Conservation (phyloP, 139 green algal genomes). For the Micractinium conductrix region DNA sequence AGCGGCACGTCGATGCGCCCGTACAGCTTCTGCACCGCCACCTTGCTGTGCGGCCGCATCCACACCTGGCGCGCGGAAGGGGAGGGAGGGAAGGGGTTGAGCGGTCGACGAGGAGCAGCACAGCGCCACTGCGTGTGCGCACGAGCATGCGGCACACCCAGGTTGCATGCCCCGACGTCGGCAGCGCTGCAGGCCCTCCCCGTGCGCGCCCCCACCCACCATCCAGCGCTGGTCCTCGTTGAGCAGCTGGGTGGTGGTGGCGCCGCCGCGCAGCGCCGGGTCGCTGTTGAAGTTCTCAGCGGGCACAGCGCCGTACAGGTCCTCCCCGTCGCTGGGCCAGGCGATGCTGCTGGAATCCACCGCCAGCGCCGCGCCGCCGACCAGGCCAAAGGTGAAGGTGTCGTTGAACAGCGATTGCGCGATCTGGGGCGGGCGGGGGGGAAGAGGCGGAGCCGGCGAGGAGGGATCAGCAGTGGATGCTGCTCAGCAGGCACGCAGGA, state of each 20-base stretch:
- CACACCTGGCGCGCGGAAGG: conserved; percentile 64
- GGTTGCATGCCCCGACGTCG: too few species aligned
- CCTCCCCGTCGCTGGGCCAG: conserved; percentile 71
- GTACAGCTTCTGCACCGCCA: conserved; percentile 77
- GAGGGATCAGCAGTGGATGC: too few species aligned
- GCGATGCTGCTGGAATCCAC: conserved; percentile 71
- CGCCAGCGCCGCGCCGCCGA: neutral
- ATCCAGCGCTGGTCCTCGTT: conserved; percentile 92
- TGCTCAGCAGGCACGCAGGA: too few species aligned
- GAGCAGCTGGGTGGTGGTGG: conserved; percentile 53
- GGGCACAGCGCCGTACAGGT: conserved; percentile 70
- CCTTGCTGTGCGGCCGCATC: conserved; percentile 85
- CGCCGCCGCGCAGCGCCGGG: conserved; percentile 62
- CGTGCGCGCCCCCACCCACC: conserved; percentile 38
- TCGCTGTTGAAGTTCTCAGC: conserved; percentile 81
- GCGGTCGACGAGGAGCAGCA: neutral
- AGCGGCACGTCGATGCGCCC: conserved; percentile 36
- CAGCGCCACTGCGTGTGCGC: neutral
- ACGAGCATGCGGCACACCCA: too few species aligned
- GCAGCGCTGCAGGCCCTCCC: too few species aligned
- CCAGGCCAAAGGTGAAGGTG: conserved; percentile 59
- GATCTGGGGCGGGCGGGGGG: too few species aligned
- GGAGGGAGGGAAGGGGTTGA: too few species aligned
- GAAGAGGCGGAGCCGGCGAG: too few species aligned
- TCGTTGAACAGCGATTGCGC: conserved; percentile 97